phyloP scores from a whole-genome alignment of 805 yeast genomes.

The Zygosaccharomyces bisporus region DNA sequence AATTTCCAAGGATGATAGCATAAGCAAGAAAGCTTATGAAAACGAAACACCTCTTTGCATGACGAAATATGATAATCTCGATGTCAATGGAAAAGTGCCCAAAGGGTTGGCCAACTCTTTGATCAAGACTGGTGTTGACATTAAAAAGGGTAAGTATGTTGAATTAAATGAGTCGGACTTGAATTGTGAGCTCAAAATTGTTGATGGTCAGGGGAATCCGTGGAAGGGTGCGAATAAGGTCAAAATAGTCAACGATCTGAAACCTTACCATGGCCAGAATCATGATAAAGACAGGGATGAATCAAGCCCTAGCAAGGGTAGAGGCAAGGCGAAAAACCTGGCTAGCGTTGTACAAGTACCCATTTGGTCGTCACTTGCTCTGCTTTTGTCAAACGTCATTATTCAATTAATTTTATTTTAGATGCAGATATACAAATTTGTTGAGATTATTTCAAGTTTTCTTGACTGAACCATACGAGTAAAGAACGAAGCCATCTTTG shows the following conservation, averaged over 20 bases:
- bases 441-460: neutral
- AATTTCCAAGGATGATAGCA: slow-evolving; percentile 4
- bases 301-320: neutral
- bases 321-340: neutral
- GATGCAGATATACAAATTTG: slow-evolving; percentile 1
- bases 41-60: slow-evolving; percentile 37
- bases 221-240: slow-evolving; percentile 22
- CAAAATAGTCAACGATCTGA: slow-evolving; percentile 5
- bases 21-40: neutral
- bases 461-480: slow-evolving; percentile 30
- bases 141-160: slow-evolving; percentile 48
- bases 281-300: neutral
- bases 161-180: slow-evolving; percentile 44
- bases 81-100: slow-evolving; percentile 38
- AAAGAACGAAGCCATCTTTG: slow-evolving; percentile 42
- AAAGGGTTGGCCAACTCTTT: slow-evolving; percentile 44
- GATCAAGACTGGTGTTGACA: slow-evolving; percentile 48
- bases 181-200: slow-evolving; percentile 41
- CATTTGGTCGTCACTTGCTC: neutral
- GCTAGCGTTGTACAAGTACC: too few species aligned
- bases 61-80: slow-evolving; percentile 42
- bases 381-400: neutral
- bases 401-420: neutral
- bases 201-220: slow-evolving; percentile 41
- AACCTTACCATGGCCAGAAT: neutral